Conservation (phyloP, 2,329 filamentous ascomycete species). For the Paracoccidioides lutzii region DNA sequence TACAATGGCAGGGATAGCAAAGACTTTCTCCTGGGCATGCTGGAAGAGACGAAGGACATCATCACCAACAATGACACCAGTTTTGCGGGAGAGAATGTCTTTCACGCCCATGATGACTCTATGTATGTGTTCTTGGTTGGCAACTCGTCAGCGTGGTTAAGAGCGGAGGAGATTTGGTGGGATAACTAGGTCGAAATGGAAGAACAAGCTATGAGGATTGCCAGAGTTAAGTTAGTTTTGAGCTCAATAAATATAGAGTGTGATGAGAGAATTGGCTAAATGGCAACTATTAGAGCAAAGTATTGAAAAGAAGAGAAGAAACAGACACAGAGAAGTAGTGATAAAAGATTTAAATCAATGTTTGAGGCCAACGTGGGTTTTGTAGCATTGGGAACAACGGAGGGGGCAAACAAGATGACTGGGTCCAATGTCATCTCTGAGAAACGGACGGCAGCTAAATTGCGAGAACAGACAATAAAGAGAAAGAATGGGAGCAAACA, state of each 20-base stretch:
- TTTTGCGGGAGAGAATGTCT: constrained; percentile 49
- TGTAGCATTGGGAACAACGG: too few species aligned
- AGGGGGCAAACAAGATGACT: neutral
- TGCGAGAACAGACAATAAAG: neutral
- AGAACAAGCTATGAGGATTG: neutral
- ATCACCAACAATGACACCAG: constrained; percentile 54
- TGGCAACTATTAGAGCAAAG: neutral
- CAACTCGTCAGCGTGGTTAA: neutral
- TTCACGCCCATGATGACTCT: constrained; percentile 31
- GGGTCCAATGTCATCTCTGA: neutral
- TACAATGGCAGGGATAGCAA: constrained; percentile 73
- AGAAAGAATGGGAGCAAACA: neutral
- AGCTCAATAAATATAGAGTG: neutral
- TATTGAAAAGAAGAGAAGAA: neutral
- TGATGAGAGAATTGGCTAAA: neutral
- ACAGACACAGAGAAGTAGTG: neutral
- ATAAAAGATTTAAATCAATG: neutral
- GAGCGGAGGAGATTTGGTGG: neutral
- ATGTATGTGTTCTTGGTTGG: neutral
- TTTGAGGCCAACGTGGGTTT: too few species aligned
- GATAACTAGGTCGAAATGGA: neutral
- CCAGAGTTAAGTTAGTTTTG: neutral
- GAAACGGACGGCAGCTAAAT: neutral
- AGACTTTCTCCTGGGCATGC: constrained; percentile 76
- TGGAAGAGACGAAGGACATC: constrained; percentile 65